Evolutionary conservation across 202 grass and related monocot species (phyloP).

Genomic region (Panicum virgatum): DNA sequence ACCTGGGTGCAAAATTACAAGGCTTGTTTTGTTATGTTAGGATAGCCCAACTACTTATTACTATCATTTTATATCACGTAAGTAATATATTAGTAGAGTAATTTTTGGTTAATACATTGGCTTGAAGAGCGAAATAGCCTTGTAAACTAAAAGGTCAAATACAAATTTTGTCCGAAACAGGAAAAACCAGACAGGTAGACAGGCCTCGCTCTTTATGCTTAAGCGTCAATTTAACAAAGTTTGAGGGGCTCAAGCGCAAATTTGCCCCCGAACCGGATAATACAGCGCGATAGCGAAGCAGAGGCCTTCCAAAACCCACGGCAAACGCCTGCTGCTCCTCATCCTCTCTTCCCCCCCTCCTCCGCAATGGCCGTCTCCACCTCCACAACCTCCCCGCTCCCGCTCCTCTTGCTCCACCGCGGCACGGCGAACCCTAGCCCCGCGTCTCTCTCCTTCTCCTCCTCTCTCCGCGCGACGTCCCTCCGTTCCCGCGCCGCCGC

Average conservation of each 20-base stretch:
- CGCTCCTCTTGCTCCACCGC: constrained; percentile 50
- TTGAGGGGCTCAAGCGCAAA: constrained; percentile 6
- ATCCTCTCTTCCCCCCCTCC: not conserved
- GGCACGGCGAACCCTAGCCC: constrained; percentile 34
- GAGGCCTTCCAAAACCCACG: constrained; percentile 42
- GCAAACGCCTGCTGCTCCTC: not conserved
- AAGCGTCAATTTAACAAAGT: not conserved
- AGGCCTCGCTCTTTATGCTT: not conserved
- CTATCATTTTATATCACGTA: no score
- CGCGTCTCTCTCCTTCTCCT: constrained; percentile 47
- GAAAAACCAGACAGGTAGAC: not conserved
- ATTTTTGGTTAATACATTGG: no score
- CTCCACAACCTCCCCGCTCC: constrained; percentile 52
- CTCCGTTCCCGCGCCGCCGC: constrained; percentile 43
- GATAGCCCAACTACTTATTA: no score
- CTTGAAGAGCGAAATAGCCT: not conserved
- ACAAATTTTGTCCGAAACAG: not conserved
- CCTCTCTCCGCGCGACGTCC: constrained; percentile 35
- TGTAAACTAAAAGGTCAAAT: not conserved
- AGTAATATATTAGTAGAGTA: no score
- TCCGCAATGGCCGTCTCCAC: constrained; percentile 59
- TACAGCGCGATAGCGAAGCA: constrained; percentile 27
- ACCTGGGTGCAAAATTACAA: not conserved
- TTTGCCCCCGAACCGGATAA: constrained; percentile 29
- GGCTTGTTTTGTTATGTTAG: not conserved